Evolutionary conservation across 768 basidiomycete genomes (phyloP).

Genomic region (Baorangia bicolor): DNA sequence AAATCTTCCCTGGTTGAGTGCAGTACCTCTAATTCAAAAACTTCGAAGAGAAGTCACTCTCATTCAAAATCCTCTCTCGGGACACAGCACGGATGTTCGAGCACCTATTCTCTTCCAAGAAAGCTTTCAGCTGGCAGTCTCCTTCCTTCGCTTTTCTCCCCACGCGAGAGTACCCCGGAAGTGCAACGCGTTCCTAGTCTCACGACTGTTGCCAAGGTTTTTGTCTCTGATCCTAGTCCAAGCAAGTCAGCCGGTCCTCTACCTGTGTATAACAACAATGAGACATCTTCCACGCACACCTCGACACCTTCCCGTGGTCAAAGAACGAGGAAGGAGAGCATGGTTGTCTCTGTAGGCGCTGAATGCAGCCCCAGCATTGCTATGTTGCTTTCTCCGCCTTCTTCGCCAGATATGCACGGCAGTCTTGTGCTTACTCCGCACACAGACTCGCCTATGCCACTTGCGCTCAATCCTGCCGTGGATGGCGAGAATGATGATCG

Average conservation of each 20-base stretch:
- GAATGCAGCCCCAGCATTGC: conserved; percentile 15
- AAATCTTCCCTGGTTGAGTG: conserved; percentile 1
- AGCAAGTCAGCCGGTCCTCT: background rate
- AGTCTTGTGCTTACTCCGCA: conserved; percentile 3
- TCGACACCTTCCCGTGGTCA: conserved; percentile 20
- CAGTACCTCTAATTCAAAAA: background rate
- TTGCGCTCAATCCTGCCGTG: background rate
- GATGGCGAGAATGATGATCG: background rate
- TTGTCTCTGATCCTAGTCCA: conserved; percentile 2
- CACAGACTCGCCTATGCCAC: conserved; percentile 1
- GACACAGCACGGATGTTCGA: background rate
- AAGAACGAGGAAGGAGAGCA: conserved; percentile 11
- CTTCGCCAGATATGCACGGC: conserved; percentile 10
- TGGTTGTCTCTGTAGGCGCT: background rate
- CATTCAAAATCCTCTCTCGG: conserved; percentile 21
- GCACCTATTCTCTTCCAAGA: conserved; percentile 3
- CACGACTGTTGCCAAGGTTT: conserved; percentile 8
- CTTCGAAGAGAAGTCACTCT: conserved; percentile 7
- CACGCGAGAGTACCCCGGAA: conserved; percentile 3
- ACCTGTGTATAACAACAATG: background rate
- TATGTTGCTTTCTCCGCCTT: conserved; percentile 28
- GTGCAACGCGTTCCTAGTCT: conserved; percentile 7
- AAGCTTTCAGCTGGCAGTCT: conserved; percentile 18
- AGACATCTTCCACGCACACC: background rate
- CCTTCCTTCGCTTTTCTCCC: conserved; percentile 16